Base-by-base conservation (phyloP, 1,284 basidiomycete genomes). In the Trametes hirsuta region DNA sequence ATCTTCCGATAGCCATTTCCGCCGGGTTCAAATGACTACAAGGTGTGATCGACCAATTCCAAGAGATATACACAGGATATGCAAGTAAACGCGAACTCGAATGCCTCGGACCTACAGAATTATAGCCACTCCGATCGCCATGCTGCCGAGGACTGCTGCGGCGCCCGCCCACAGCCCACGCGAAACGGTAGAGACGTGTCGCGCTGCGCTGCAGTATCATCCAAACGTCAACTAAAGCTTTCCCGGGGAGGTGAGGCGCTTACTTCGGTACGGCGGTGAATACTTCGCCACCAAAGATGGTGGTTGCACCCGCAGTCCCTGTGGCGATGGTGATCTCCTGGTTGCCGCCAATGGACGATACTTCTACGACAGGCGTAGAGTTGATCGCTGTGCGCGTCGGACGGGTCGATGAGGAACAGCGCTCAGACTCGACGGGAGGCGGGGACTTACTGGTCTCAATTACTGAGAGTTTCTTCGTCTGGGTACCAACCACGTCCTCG, bases 251-350 rank as follows among this genome's bases (percentile, higher is more conserved):
- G 35, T 21, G 48, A 11, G 18, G 21, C n/a, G 30, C 42, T 42
- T 10, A 42, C 40, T 53, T 42, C 0, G 56, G 45, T 21, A 45
- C 56, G 10, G 61, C 57, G 36, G 57, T 56, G 41, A 63, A 59
- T 11, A 50, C 46, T 15, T 59, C 46, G 4, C 61, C 61, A 22
- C 48, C 57, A 25, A 59, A 55, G 15, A 36, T 55, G 2, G 61
- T 59, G 18, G 56, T 44, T 2, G 36, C 30, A 10, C 61, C 56
- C 2, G 55, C 55, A 12, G 53, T 44, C 15, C 53, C 51, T 1
- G 61, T 63, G 14, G 61, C 61, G 42, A 63, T 40, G 4, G 61
- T 59, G 47, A 63, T 49, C 4, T 21, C 61, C 41, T 61, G 55
- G 18, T 46, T 49, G 18, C 57, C 57, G 14, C 53, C 55, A 15